Evolutionary conservation across 2,329 filamentous ascomycete genomes (phyloP).

Genomic region (Bisporella sp.): DNA sequence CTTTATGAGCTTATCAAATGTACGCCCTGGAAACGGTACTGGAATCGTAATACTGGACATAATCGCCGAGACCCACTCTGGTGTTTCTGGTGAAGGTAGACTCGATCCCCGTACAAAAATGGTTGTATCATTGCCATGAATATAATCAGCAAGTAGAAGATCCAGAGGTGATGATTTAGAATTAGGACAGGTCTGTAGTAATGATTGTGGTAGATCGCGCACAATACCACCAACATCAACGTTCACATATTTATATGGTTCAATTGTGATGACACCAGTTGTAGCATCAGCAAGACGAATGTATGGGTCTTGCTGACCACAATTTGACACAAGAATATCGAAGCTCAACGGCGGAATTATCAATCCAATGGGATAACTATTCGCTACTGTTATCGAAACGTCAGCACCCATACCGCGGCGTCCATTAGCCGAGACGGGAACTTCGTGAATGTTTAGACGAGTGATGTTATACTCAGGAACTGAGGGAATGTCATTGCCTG

Average conservation of each 20-base stretch:
- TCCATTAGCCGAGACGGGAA: slow-evolving; percentile 41
- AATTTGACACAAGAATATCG: slow-evolving; percentile 78
- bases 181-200: slow-evolving; percentile 69
- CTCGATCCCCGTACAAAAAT: slow-evolving; percentile 78
- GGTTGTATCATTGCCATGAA: slow-evolving; percentile 70
- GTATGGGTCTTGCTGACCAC: slow-evolving; percentile 60
- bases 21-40: slow-evolving; percentile 74
- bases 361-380: slow-evolving; percentile 72
- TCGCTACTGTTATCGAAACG: slow-evolving; percentile 63
- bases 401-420: slow-evolving; percentile 67
- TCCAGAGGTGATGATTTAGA: slow-evolving; percentile 79
- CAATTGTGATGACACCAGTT: slow-evolving; percentile 60
- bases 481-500: slow-evolving; percentile 63
- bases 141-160: slow-evolving; percentile 69
- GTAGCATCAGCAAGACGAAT: slow-evolving; percentile 74
- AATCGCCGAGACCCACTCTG: slow-evolving; percentile 75
- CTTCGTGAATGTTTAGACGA: slow-evolving; percentile 71
- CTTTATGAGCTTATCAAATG: slow-evolving; percentile 75
- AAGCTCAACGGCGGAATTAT: slow-evolving; percentile 76
- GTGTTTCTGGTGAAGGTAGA: slow-evolving; percentile 58
- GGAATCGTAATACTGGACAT: slow-evolving; percentile 77
- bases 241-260: slow-evolving; percentile 59
- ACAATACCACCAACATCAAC: slow-evolving; percentile 68
- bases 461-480: slow-evolving; percentile 80
- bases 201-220: slow-evolving; percentile 61